Percentiles rank a stretch among this genome's conserved stretches.
Conservation (phyloP, 176 grass and related monocot genomes). For the Cenchrus fungigraminus region DNA sequence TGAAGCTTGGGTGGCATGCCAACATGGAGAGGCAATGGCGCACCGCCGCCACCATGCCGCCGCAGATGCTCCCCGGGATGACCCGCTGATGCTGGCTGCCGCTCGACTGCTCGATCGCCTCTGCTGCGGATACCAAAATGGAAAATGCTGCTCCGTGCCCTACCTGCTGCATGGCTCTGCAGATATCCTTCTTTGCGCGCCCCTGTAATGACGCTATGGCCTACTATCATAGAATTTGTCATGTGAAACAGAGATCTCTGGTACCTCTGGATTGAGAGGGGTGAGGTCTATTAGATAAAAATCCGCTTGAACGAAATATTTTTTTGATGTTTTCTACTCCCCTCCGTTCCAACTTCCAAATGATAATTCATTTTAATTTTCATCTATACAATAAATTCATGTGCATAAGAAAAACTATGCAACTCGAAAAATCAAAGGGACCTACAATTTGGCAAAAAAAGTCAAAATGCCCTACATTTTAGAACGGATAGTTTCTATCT, state of each 20-base stretch:
- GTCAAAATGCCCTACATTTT: no score
- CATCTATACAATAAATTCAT: no score
- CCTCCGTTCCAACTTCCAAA: no score
- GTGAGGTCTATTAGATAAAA: no score
- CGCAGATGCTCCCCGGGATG: conserved; percentile 47
- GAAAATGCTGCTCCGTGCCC: no score
- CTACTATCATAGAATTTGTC: background rate
- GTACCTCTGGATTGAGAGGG: background rate
- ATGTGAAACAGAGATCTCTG: background rate
- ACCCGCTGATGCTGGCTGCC: background rate
- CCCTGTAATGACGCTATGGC: background rate
- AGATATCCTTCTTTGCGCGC: background rate
- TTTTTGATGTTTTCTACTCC: no score
- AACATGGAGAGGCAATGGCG: conserved; percentile 62
- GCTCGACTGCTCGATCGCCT: background rate
- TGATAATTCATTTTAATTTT: no score
- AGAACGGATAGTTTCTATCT: no score
- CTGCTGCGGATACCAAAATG: background rate
- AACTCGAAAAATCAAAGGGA: no score
- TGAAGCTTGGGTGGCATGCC: conserved; percentile 49
- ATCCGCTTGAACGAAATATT: no score
- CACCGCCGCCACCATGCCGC: conserved; percentile 46
- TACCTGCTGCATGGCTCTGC: background rate
- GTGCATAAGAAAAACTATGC: no score
- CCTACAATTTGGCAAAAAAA: no score